These are phyloP conservation scores for Diaporthe batatas DNA, from an alignment of 2,329 filamentous ascomycete genomes.

Conservation along the genomic window DNA sequence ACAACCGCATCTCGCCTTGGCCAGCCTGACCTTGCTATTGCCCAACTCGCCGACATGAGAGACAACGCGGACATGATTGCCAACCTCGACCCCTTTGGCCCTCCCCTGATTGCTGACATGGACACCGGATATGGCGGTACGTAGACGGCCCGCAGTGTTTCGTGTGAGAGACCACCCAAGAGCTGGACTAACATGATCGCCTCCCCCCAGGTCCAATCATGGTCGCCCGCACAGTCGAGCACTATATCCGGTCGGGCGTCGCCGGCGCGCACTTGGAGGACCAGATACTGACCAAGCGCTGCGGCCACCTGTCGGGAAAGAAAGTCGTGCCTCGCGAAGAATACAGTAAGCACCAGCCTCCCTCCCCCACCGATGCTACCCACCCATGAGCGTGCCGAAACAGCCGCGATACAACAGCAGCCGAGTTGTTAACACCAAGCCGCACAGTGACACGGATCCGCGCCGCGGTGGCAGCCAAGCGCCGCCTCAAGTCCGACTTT, in stretches of 20 bases:
- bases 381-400: no score
- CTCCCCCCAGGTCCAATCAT: constrained; percentile 51
- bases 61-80: constrained; percentile 67
- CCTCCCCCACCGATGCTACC: no score
- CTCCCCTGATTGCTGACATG: constrained; percentile 65
- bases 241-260: constrained; percentile 68
- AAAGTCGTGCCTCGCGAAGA: constrained; percentile 50
- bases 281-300: constrained; percentile 54
- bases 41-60: constrained; percentile 65
- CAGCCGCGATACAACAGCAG: no score
- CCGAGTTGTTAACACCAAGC: not conserved
- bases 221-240: constrained; percentile 57
- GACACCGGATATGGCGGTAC: constrained; percentile 68
- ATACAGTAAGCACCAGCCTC: constrained; percentile 41
- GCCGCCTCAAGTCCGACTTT: constrained; percentile 60
- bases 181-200: constrained; percentile 1
- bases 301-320: constrained; percentile 55
- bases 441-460: constrained; percentile 46
- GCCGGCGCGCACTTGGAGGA: constrained; percentile 54
- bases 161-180: not conserved
- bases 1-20: constrained; percentile 72
- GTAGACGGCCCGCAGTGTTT: constrained; percentile 21
- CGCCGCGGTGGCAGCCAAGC: constrained; percentile 49
- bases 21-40: constrained; percentile 72
- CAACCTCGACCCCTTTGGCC: constrained; percentile 58